These are phyloP conservation scores for Helotiales sp. DNA, from an alignment of 2,329 filamentous ascomycete species.

Conservation along the genomic window DNA sequence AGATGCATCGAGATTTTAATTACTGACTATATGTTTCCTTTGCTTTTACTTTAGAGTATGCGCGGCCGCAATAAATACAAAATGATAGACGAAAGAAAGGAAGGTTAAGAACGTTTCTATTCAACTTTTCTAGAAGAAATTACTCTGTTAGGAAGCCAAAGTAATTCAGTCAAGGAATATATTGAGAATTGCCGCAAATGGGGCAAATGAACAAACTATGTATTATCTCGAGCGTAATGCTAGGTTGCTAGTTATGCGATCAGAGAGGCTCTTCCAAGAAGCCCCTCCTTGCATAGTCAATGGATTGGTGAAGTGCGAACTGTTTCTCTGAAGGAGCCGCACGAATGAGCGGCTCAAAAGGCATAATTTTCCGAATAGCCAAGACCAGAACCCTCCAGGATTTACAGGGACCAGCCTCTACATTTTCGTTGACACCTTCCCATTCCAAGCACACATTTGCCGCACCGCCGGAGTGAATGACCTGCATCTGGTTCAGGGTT, in stretches of 20 bases:
- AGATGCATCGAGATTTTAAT: slow-evolving; percentile 2
- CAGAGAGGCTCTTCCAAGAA: slow-evolving; percentile 6
- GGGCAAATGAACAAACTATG: slow-evolving; percentile 4
- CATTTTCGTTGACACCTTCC: slow-evolving; percentile 6
- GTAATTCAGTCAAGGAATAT: slow-evolving; percentile 1
- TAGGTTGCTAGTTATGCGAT: slow-evolving; percentile 3
- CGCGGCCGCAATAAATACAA: slow-evolving; percentile 2
- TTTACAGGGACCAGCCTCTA: slow-evolving; percentile 10
- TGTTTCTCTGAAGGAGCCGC: slow-evolving; percentile 11
- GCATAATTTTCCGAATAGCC: slow-evolving; percentile 13
- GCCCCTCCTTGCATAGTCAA: slow-evolving; percentile 1
- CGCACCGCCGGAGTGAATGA: background rate
- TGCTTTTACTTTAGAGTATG: slow-evolving; percentile 1
- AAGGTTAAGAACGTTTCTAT: background rate
- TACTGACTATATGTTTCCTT: slow-evolving; percentile 2
- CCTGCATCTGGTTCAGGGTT: slow-evolving; percentile 9
- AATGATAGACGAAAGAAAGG: slow-evolving; percentile 1
- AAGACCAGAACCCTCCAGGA: slow-evolving; percentile 14
- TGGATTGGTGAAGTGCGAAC: slow-evolving; percentile 13
- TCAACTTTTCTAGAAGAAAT: background rate
- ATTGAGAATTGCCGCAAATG: slow-evolving; percentile 3
- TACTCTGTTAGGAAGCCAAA: background rate
- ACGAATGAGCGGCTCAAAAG: slow-evolving; percentile 15
- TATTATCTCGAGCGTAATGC: slow-evolving; percentile 8
- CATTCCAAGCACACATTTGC: slow-evolving; percentile 6